A percentile compares a stretch with the other conserved stretches of the same genome.
Evolutionary conservation across 768 basidiomycete species (phyloP).

Genomic region (Lactifluus pinguis): DNA sequence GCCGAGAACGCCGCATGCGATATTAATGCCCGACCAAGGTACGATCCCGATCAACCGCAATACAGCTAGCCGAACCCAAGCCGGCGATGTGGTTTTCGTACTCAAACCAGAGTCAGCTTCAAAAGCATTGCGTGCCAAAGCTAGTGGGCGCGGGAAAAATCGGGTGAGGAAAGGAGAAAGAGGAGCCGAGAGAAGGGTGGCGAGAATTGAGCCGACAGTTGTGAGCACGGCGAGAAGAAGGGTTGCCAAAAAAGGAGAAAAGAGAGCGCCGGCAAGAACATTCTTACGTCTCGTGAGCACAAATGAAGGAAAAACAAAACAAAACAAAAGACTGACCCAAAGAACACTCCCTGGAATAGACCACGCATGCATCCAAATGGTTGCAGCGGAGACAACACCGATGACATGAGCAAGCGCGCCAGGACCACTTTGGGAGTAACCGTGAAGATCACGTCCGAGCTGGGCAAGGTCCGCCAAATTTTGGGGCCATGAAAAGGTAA

Average conservation of each 20-base stretch:
- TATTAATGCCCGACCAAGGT: constrained; percentile 96
- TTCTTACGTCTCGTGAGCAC: constrained; percentile 36
- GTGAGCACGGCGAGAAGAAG: constrained; percentile 77
- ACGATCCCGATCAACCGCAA: constrained; percentile 88
- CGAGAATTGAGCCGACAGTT: constrained; percentile 74
- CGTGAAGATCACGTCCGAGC: constrained; percentile 66
- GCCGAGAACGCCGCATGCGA: constrained; percentile 88
- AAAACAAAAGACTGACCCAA: constrained; percentile 47
- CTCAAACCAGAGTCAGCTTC: constrained; percentile 51
- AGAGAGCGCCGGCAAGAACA: constrained; percentile 79
- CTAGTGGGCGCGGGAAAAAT: constrained; percentile 76
- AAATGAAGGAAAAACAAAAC: background rate
- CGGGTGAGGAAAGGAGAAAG: constrained; percentile 76
- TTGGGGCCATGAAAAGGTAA: constrained; percentile 67
- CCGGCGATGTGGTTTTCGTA: constrained; percentile 29
- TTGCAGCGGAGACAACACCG: constrained; percentile 72
- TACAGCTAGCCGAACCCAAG: constrained; percentile 82
- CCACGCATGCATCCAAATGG: constrained; percentile 97
- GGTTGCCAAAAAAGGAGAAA: constrained; percentile 76
- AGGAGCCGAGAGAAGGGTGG: constrained; percentile 73
- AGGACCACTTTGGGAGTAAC: constrained; percentile 64
- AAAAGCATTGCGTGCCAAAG: constrained; percentile 74
- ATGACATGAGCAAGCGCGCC: constrained; percentile 67
- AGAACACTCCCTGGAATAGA: constrained; percentile 91
- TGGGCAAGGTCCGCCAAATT: constrained; percentile 68